Base-by-base conservation (phyloP, 2,329 filamentous ascomycete species). In the Neoscytalidium dimidiatum region DNA sequence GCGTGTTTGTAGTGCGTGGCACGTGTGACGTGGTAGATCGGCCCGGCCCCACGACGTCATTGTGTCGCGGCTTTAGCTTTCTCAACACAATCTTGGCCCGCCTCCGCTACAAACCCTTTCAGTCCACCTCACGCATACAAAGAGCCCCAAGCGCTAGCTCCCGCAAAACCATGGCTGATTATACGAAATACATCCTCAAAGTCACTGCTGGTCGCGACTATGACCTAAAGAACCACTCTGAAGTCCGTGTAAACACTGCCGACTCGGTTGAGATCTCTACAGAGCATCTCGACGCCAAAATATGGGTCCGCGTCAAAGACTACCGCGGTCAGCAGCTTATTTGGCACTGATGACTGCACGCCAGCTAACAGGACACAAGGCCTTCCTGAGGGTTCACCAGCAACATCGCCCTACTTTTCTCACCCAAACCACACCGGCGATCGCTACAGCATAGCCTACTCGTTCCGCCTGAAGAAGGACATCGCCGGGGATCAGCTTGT, bases 181-280 rank as follows among this genome's bases (percentile, higher is more conserved):
- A 77, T 68, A 71, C 74, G 65, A 89, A 91, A 69, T 97, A 95
- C 77, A 85, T 92, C 58, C 84, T 98, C 67, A 87, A 86, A 69
- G 89, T 97, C 64, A 96, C 92, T 0, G 92, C 92, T 1, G 94
- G 94, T 2, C 84, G 91, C 1, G 82, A 82, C 68, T 96, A 97
- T 79, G 87, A 95, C 74, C 78, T 83, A 35, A 78, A 83, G n/a
- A 85, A 85, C n/a, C 93, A 97, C 71, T 79, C 88, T 66, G 81
- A 87, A 29, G 88, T 97, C 9, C 85, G 86, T 3, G 90, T 97
- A 75, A 98, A 97, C 79, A 83, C 82, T 11, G 77, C 88, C 29
- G 77, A 86, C 65, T 84, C 88, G 0, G 74, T 90, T 1, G 81
- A 79, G 26, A 87, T 97, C 70, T 83, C 85, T 23, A 89, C 86